A percentile compares a stretch with the other conserved stretches of the same genome.
Evolutionary conservation across 306 rosid genomes (phyloP).

Genomic region (Gastrolobium villosum): DNA sequence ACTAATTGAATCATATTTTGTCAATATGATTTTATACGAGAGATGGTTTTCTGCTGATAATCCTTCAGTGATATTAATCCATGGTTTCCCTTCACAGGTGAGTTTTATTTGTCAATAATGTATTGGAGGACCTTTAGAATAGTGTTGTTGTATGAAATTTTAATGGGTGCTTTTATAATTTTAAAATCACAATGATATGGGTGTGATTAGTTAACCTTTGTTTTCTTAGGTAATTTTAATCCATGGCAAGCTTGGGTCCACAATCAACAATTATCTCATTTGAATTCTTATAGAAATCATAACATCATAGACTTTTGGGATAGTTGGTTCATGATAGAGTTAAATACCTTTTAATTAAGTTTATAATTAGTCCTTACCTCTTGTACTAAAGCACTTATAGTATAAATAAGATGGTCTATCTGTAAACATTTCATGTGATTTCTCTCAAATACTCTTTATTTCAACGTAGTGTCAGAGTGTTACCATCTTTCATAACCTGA

Average conservation of each 20-base stretch:
- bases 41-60: constrained; percentile 94
- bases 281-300: neutral
- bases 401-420: no score
- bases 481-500: no score
- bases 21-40: constrained; percentile 68
- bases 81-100: constrained; percentile 97
- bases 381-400: no score
- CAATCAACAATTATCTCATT: constrained; percentile 10
- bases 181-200: constrained; percentile 3
- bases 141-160: constrained; percentile 1
- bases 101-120: constrained; percentile 36
- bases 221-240: constrained; percentile 13
- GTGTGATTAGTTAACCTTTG: neutral
- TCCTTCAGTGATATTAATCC: constrained; percentile 81
- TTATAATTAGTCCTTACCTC: no score
- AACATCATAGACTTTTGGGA: neutral
- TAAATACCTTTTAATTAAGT: no score
- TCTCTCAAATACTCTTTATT: no score
- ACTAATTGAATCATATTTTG: constrained; percentile 61
- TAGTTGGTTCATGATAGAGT: no score
- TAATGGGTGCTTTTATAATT: constrained; percentile 6
- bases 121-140: neutral
- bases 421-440: no score
- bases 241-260: neutral
- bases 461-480: no score